A percentile compares a stretch with the other conserved stretches of the same genome.
Conservation (phyloP, 371 early-diverging fungal species). For the Lichtheimia ramosa region DNA sequence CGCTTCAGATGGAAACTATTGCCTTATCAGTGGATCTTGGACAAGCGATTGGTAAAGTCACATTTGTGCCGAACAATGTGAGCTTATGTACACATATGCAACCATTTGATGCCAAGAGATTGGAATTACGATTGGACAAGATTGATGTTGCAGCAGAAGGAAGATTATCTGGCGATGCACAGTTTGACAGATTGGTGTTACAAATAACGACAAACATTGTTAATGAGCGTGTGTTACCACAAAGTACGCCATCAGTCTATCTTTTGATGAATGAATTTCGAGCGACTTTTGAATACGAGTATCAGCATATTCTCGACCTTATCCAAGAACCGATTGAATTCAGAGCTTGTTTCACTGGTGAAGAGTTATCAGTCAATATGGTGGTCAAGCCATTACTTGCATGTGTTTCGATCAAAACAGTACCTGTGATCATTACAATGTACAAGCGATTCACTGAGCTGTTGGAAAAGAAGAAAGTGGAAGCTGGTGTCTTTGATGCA, state of each 20-base stretch:
- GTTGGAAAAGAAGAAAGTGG: slow-evolving; percentile 58
- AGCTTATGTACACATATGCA: slow-evolving; percentile 44
- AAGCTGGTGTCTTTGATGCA: slow-evolving; percentile 28
- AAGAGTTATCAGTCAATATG: slow-evolving; percentile 18
- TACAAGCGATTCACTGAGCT: slow-evolving; percentile 47
- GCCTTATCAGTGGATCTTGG: slow-evolving; percentile 70
- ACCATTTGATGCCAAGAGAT: slow-evolving; percentile 43
- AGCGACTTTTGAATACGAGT: slow-evolving; percentile 67
- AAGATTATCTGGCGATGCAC: slow-evolving; percentile 52
- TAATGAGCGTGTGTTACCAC: slow-evolving; percentile 1
- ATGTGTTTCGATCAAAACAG: slow-evolving; percentile 58
- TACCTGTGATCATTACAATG: slow-evolving; percentile 67
- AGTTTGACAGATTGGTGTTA: slow-evolving; percentile 30
- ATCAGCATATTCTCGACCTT: slow-evolving; percentile 63
- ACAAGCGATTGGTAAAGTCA: slow-evolving; percentile 74
- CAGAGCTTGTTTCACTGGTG: slow-evolving; percentile 16
- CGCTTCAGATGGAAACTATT: slow-evolving; percentile 49
- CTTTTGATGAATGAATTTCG: slow-evolving; percentile 32
- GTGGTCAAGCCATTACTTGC: slow-evolving; percentile 28
- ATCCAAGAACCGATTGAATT: slow-evolving; percentile 36
- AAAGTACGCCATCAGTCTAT: slow-evolving; percentile 14
- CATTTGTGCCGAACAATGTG: slow-evolving; percentile 47
- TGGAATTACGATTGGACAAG: slow-evolving; percentile 38
- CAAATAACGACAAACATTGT: slow-evolving; percentile 13
- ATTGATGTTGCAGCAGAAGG: slow-evolving; percentile 58